Evolutionary conservation across 106 monocot genomes (phyloP).

Genomic region (Dendrobium nobile): DNA sequence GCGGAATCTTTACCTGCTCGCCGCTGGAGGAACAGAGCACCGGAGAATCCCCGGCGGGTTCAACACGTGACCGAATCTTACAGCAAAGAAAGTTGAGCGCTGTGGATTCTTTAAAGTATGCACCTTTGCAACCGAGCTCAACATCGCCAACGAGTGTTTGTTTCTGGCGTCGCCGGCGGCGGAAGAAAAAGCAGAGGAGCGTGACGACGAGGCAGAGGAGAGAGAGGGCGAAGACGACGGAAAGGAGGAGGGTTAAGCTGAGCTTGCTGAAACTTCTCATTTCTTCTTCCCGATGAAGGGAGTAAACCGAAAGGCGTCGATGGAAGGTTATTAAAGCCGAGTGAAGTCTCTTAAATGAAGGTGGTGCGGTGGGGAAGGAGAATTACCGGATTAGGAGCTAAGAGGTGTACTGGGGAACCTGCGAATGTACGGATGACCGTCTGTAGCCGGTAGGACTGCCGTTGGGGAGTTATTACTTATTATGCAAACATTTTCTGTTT

Average conservation of each 20-base stretch:
- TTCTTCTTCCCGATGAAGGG: not conserved
- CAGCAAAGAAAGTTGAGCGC: not conserved
- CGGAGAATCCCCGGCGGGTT: not conserved
- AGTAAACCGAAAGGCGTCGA: not conserved
- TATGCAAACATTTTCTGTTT: no score
- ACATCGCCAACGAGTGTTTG: not conserved
- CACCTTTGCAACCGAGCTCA: not conserved
- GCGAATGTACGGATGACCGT: not conserved
- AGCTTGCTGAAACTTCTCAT: not conserved
- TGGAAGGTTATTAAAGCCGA: not conserved
- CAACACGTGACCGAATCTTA: not conserved
- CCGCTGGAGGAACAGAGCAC: not conserved
- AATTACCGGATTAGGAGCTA: not conserved
- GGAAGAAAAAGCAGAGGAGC: not conserved
- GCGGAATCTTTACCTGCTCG: not conserved
- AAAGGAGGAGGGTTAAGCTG: not conserved
- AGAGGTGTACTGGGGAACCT: not conserved
- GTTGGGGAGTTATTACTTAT: constrained; percentile 4
- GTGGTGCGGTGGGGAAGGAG: not conserved
- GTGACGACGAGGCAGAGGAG: not conserved
- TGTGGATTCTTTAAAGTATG: not conserved
- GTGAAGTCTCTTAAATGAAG: not conserved
- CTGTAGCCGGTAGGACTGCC: not conserved
- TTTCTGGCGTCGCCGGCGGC: not conserved
- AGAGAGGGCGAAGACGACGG: not conserved